Conservation (phyloP, 495 filamentous ascomycete species). For the Penicillium atrosanguineum region DNA sequence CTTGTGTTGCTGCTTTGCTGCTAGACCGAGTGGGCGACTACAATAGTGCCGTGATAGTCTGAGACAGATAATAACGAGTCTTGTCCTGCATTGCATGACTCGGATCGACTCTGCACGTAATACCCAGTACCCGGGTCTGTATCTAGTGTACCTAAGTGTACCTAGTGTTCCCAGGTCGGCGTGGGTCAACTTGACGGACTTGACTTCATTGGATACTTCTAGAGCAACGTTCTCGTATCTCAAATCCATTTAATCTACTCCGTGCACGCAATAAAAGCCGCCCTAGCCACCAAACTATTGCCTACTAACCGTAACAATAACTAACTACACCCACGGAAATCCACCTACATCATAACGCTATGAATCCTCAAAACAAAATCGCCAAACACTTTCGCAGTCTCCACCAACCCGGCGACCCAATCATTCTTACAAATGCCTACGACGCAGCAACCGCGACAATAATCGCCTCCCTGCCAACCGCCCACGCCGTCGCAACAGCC, state of each 20-base stretch:
- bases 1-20: neutral
- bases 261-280: neutral
- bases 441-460: slow-evolving; percentile 44
- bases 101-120: neutral
- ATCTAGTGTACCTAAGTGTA: too few species aligned
- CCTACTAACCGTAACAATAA: neutral
- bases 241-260: neutral
- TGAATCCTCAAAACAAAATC: slow-evolving; percentile 3
- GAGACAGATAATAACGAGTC: slow-evolving; percentile 4
- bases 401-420: slow-evolving; percentile 44
- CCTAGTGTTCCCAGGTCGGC: too few species aligned
- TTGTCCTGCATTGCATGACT: slow-evolving; percentile 3
- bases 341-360: neutral
- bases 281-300: neutral
- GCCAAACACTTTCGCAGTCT: slow-evolving; percentile 30
- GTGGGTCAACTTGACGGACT: neutral
- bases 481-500: slow-evolving; percentile 52
- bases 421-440: slow-evolving; percentile 54
- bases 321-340: neutral
- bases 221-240: neutral
- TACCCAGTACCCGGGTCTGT: neutral
- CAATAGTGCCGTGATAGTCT: slow-evolving; percentile 2
- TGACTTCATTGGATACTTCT: neutral
- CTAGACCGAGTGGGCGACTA: slow-evolving; percentile 1
- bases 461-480: slow-evolving; percentile 37